A percentile compares a stretch with the other conserved stretches of the same genome.
These are phyloP conservation scores for Coriolopsis trogii DNA, from an alignment of 1,284 basidiomycete species.

Conservation along the genomic window DNA sequence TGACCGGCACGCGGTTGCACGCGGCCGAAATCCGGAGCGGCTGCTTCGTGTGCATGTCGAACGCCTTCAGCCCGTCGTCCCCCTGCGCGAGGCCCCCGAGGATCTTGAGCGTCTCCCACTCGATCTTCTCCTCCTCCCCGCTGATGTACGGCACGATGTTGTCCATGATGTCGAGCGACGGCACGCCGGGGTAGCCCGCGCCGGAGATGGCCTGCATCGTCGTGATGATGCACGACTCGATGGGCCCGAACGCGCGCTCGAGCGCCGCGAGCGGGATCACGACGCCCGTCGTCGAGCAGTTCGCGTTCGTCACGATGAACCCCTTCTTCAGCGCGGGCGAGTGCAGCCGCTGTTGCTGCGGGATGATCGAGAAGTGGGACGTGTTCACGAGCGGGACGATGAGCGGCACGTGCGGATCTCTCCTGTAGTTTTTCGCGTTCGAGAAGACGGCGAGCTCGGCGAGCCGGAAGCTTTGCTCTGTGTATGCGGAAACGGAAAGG, in stretches of 20 bases:
- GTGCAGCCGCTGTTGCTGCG: slow-evolving; percentile 77
- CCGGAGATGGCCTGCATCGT: slow-evolving; percentile 99
- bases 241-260: slow-evolving; percentile 90
- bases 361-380: slow-evolving; percentile 83
- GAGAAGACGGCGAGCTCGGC: slow-evolving; percentile 95
- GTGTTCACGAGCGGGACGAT: slow-evolving; percentile 97
- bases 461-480: slow-evolving; percentile 86
- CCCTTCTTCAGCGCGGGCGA: slow-evolving; percentile 79
- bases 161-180: slow-evolving; percentile 92
- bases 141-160: slow-evolving; percentile 96
- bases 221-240: slow-evolving; percentile 89
- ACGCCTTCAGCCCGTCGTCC: slow-evolving; percentile 58
- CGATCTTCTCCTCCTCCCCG: slow-evolving; percentile 98
- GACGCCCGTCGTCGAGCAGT: slow-evolving; percentile 95
- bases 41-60: slow-evolving; percentile 84
- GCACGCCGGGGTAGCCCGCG: slow-evolving; percentile 94
- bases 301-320: slow-evolving; percentile 98
- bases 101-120: slow-evolving; percentile 98
- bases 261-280: slow-evolving; percentile 94
- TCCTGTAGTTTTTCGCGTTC: slow-evolving; percentile 96
- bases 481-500: not conserved
- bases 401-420: slow-evolving; percentile 94
- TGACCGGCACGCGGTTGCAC: slow-evolving; percentile 56
- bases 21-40: slow-evolving; percentile 89
- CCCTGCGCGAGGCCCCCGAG: slow-evolving; percentile 77